Evolutionary conservation across 139 green algal species (phyloP), one percentile per base, ranked within the genome.

Genomic region (Diplosphaera chodatii): DNA sequence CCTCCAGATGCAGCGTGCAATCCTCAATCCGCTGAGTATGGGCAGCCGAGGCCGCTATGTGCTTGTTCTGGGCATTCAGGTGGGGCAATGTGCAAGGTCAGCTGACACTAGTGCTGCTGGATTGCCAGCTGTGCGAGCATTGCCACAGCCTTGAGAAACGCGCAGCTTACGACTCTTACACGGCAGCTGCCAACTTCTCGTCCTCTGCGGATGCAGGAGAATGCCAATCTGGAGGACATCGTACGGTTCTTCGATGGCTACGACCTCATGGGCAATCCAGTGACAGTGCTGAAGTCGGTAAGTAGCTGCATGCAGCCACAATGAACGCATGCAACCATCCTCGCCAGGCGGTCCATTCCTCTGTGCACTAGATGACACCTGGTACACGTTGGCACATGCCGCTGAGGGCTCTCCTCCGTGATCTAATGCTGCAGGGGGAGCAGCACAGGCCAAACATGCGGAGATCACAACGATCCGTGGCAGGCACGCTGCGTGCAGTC

Each of bases 11-110:
- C n/a, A 22, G 59, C 27, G n/a, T n/a, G 67, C 34, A 8, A 70
- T 74, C 30, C 64, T 70, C 40, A 78, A 70, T 63, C 74, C 74
- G 25, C 62, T 78, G 23, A 68, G 59, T 16, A 78, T 74, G 68
- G 64, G 67, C 68, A 72, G 67, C 27, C 40, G 67, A 5, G 67
- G 40, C 40, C 66, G 66, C 8, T 77, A 73, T 40, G n/a, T 72
- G 20, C 32, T 77, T 40, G 48, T 72, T 10, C 22, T 32, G 22
- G 28, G 65, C 27, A 27, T 68, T 22, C 32, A 73, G 41, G 2
- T 68, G 31, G 1, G 37, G n/a, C 37, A 6, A 48, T 48, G 23
- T 64, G 40, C 37, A 8, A 64, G 4, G 22, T 22, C 25, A 23
- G 3, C 25, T 30, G 32, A 29, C n/a, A n/a, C n/a, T n/a, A n/a